phyloP scores from a whole-genome alignment of 2,329 filamentous ascomycete genomes.

The Fusarium temperatum region DNA sequence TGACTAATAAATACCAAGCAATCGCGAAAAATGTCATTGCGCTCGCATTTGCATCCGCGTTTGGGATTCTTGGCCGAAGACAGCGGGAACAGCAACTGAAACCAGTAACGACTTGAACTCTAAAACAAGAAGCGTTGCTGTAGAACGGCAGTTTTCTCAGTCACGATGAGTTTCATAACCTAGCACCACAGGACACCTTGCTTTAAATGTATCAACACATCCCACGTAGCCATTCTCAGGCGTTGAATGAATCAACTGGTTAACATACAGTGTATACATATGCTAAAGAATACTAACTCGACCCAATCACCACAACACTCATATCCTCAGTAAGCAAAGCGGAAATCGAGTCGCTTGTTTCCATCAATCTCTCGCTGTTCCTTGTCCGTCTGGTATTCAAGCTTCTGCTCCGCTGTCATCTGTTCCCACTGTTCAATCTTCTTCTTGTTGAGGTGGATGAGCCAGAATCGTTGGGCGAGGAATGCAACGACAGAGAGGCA shows the following conservation, averaged over 20 bases:
- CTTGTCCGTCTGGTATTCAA: slow-evolving; percentile 57
- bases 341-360: slow-evolving; percentile 61
- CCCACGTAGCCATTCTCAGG: background rate
- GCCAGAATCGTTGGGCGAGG: slow-evolving; percentile 56
- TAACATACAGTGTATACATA: background rate
- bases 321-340: slow-evolving; percentile 54
- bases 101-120: background rate
- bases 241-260: background rate
- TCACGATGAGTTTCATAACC: background rate
- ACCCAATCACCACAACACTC: background rate
- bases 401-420: slow-evolving; percentile 56
- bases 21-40: slow-evolving; percentile 7
- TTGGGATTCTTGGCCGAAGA: slow-evolving; percentile 14
- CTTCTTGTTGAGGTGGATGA: slow-evolving; percentile 57
- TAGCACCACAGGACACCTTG: background rate
- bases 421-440: slow-evolving; percentile 57
- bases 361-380: slow-evolving; percentile 56
- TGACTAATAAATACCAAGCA: background rate
- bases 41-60: background rate
- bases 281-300: background rate
- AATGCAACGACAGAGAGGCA: slow-evolving; percentile 60
- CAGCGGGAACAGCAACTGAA: background rate
- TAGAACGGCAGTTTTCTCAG: background rate
- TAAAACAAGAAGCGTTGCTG: background rate
- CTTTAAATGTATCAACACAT: background rate